Percentiles rank a stretch among this genome's conserved stretches.
Conservation (phyloP, 164 flowering plant genomes). For the Stephania cephalantha region DNA sequence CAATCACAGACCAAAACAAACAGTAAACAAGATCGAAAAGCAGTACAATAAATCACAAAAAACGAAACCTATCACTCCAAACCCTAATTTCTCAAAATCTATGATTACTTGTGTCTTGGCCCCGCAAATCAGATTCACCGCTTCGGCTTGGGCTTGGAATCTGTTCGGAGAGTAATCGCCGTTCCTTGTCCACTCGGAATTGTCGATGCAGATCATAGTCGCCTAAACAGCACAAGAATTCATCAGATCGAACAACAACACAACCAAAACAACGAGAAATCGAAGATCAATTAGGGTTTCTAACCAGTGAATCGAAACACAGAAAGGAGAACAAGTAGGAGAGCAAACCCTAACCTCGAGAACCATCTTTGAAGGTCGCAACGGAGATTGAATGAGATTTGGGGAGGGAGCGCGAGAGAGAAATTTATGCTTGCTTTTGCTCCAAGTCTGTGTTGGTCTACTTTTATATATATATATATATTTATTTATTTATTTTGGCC, state of each 20-base stretch:
- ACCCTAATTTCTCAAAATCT: not conserved
- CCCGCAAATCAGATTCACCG: constrained; percentile 92
- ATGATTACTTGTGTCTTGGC: constrained; percentile 77
- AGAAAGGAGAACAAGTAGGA: too few species aligned
- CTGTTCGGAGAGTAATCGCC: constrained; percentile 85
- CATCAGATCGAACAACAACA: not conserved
- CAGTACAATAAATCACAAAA: not conserved
- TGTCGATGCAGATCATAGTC: constrained; percentile 96
- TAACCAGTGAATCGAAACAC: too few species aligned
- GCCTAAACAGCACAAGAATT: constrained; percentile 45
- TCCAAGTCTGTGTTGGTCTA: too few species aligned
- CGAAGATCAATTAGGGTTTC: not conserved
- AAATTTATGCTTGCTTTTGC: too few species aligned
- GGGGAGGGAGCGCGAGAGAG: too few species aligned
- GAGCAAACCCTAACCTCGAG: not conserved
- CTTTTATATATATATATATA: too few species aligned
- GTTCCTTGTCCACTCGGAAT: constrained; percentile 97
- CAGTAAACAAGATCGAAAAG: not conserved
- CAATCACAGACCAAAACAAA: not conserved
- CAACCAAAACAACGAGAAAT: not conserved
- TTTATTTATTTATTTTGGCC: too few species aligned
- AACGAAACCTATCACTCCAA: not conserved
- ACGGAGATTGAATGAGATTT: not conserved
- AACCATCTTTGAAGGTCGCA: not conserved
- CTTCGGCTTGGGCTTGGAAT: constrained; percentile 89